phyloP scores from a whole-genome alignment of 2,329 filamentous ascomycete species.

The Penicillium decumbens region DNA sequence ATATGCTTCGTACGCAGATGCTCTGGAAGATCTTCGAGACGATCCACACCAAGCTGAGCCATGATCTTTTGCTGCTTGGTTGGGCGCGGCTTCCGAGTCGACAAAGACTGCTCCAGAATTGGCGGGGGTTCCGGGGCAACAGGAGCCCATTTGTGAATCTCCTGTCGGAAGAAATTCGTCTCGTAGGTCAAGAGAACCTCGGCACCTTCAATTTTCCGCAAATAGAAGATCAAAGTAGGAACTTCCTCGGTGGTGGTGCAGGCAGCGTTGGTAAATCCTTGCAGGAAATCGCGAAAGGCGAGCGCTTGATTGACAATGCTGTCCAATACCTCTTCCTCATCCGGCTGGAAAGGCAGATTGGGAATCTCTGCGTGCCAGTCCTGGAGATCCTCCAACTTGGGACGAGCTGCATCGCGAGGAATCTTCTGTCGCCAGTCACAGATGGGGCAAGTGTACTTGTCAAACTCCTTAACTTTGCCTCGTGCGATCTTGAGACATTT shows the following conservation, averaged over 20 bases:
- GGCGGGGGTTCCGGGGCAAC: slow-evolving; percentile 83
- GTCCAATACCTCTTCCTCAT: slow-evolving; percentile 83
- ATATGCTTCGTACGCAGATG: slow-evolving; percentile 74
- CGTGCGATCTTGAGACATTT: slow-evolving; percentile 97
- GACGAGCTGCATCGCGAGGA: slow-evolving; percentile 88
- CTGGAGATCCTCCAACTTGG: slow-evolving; percentile 86
- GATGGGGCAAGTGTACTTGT: slow-evolving; percentile 96
- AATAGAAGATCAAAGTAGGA: slow-evolving; percentile 85
- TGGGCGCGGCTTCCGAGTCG: slow-evolving; percentile 88
- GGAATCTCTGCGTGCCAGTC: slow-evolving; percentile 79
- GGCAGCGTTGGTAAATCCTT: slow-evolving; percentile 72
- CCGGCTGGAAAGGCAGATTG: slow-evolving; percentile 82
- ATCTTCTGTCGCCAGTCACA: slow-evolving; percentile 98
- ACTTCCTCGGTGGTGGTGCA: slow-evolving; percentile 80
- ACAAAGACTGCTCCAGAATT: slow-evolving; percentile 78
- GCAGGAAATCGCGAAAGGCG: slow-evolving; percentile 77
- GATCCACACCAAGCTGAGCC: slow-evolving; percentile 78
- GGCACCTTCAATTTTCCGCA: slow-evolving; percentile 94
- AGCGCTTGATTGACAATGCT: slow-evolving; percentile 81
- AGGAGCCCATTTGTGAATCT: slow-evolving; percentile 90
- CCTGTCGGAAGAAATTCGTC: slow-evolving; percentile 96
- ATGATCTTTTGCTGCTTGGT: slow-evolving; percentile 97
- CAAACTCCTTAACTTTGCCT: slow-evolving; percentile 96
- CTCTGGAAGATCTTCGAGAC: slow-evolving; percentile 83
- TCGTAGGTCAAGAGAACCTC: slow-evolving; percentile 87